phyloP scores from a whole-genome alignment of 495 filamentous ascomycete genomes.

The Neurospora cerealis region DNA sequence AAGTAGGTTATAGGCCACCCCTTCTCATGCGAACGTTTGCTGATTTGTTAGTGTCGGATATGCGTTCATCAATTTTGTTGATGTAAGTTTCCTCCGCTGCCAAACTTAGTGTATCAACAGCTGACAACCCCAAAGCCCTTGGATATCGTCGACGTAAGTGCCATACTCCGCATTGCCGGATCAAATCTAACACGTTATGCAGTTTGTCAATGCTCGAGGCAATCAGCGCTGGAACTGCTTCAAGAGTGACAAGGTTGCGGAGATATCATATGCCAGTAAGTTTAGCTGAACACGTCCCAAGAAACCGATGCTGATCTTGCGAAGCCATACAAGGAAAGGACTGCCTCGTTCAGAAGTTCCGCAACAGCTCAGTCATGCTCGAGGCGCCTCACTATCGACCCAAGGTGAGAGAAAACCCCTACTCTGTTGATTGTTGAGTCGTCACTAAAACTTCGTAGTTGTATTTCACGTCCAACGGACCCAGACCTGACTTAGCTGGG shows the following conservation, averaged over 20 bases:
- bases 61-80: constrained; percentile 91
- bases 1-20: constrained; percentile 48
- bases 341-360: constrained; percentile 84
- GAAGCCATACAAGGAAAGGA: constrained; percentile 84
- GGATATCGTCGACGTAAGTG: constrained; percentile 62
- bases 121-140: constrained; percentile 44
- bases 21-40: not conserved
- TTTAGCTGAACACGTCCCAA: constrained; percentile 5
- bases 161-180: not conserved
- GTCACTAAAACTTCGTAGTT: constrained; percentile 29
- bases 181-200: constrained; percentile 22
- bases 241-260: constrained; percentile 74
- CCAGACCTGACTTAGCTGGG: constrained; percentile 31
- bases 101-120: not conserved
- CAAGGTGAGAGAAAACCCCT: constrained; percentile 45
- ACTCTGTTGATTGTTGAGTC: not conserved
- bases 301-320: constrained; percentile 7
- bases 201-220: constrained; percentile 66
- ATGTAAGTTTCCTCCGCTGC: constrained; percentile 42
- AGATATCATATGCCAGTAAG: constrained; percentile 90
- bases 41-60: constrained; percentile 72
- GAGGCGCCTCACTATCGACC: constrained; percentile 73
- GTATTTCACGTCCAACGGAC: constrained; percentile 37
- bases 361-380: constrained; percentile 91
- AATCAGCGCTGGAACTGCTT: constrained; percentile 75